Percentiles rank a stretch among this genome's conserved stretches.
These are phyloP conservation scores for Tremella mesenterica DNA, from an alignment of 768 basidiomycete genomes.

Conservation along the genomic window DNA sequence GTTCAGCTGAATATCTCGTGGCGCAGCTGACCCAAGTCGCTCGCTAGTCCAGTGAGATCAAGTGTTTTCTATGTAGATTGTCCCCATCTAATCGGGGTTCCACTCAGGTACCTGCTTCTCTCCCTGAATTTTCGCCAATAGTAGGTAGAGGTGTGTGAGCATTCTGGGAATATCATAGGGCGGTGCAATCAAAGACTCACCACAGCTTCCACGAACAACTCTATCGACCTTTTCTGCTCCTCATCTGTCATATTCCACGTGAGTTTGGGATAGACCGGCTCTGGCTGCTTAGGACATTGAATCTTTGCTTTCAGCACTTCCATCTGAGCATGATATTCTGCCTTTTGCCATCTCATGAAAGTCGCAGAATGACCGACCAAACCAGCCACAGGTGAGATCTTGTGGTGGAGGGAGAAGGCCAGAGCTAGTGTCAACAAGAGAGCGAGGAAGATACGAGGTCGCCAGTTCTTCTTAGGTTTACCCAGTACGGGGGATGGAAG, in stretches of 20 bases:
- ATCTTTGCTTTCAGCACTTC: no score
- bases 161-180: not conserved
- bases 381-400: no score
- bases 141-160: not conserved
- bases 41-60: not conserved
- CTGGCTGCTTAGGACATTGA: conserved; percentile 35
- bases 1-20: not conserved
- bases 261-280: conserved; percentile 25
- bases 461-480: no score
- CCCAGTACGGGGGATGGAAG: no score
- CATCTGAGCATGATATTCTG: no score
- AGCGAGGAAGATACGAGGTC: no score
- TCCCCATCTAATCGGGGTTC: not conserved
- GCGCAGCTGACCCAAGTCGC: not conserved
- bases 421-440: no score
- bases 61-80: not conserved
- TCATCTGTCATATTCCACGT: conserved; percentile 24
- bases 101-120: not conserved
- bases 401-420: no score
- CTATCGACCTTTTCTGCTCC: conserved; percentile 21
- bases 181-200: no score
- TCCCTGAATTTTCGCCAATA: not conserved
- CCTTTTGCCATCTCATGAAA: no score
- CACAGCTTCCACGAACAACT: conserved; percentile 26
- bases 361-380: no score